phyloP scores from a whole-genome alignment of 176 grass and related monocot species.

The Musa itinerans region DNA sequence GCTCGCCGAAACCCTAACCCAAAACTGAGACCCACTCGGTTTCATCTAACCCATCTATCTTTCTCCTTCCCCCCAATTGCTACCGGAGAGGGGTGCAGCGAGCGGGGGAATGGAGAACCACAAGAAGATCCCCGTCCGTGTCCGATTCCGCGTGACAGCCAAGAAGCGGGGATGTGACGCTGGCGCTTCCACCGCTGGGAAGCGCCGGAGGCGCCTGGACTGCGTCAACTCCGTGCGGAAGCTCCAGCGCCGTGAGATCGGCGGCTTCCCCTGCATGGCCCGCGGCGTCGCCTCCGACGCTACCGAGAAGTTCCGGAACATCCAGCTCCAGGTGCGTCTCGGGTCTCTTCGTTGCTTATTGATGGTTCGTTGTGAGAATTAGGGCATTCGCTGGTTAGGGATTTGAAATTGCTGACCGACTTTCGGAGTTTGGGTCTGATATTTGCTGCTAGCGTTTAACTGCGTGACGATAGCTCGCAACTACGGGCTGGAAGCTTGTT shows the following conservation, averaged over 20 bases:
- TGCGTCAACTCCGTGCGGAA: conserved; percentile 68
- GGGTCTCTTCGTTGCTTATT: not conserved
- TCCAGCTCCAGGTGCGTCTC: conserved; percentile 60
- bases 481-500: not conserved
- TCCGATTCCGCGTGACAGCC: conserved; percentile 65
- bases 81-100: not conserved
- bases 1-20: not conserved
- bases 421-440: not conserved
- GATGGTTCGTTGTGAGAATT: not conserved
- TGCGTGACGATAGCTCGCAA: not conserved
- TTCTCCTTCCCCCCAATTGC: not conserved
- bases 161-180: conserved; percentile 23
- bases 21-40: not conserved
- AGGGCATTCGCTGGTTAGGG: not conserved
- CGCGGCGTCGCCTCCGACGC: conserved; percentile 43
- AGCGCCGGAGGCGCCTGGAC: conserved; percentile 30
- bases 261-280: conserved; percentile 44
- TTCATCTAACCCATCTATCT: not conserved
- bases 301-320: conserved; percentile 80
- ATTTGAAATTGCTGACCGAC: not conserved
- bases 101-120: conserved; percentile 19
- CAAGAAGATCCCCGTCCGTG: conserved; percentile 52
- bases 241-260: conserved; percentile 87
- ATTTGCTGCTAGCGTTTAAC: not conserved
- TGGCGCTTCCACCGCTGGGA: conserved; percentile 6